These are phyloP conservation scores for Amyloporia xantha DNA, from an alignment of 768 basidiomycete species.

Conservation along the genomic window DNA sequence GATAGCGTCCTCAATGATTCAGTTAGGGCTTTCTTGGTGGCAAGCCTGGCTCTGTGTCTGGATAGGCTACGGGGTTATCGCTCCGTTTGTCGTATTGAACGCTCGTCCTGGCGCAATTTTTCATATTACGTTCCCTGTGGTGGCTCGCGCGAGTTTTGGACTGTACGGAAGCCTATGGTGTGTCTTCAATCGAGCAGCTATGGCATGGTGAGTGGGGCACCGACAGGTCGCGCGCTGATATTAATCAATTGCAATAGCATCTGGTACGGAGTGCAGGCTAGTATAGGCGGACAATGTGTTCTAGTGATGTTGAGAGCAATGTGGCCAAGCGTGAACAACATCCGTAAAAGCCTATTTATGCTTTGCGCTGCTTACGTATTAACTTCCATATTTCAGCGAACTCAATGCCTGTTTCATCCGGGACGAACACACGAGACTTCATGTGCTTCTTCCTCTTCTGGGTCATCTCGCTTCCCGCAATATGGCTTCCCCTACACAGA, in stretches of 20 bases:
- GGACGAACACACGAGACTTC: conserved; percentile 69
- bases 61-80: conserved; percentile 36
- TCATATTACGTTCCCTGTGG: conserved; percentile 74
- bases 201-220: conserved; percentile 62
- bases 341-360: conserved; percentile 35
- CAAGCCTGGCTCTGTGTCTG: conserved; percentile 80
- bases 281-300: conserved; percentile 77
- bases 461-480: conserved; percentile 69
- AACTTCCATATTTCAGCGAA: conserved; percentile 45
- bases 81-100: conserved; percentile 70
- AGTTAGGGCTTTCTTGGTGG: conserved; percentile 74
- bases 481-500: conserved; percentile 80
- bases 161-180: conserved; percentile 76
- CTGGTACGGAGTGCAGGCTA: conserved; percentile 76
- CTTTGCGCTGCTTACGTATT: not conserved
- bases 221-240: no score
- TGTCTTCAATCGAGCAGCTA: conserved; percentile 66
- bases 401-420: conserved; percentile 63
- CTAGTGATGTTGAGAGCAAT: conserved; percentile 69
- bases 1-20: conserved; percentile 72
- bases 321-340: conserved; percentile 65
- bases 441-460: conserved; percentile 86
- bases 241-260: conserved; percentile 34
- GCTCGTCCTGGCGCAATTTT: conserved; percentile 73
- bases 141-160: conserved; percentile 71